Base-by-base conservation (phyloP, 345 rosid species). In the Rhodomyrtus tomentosa region DNA sequence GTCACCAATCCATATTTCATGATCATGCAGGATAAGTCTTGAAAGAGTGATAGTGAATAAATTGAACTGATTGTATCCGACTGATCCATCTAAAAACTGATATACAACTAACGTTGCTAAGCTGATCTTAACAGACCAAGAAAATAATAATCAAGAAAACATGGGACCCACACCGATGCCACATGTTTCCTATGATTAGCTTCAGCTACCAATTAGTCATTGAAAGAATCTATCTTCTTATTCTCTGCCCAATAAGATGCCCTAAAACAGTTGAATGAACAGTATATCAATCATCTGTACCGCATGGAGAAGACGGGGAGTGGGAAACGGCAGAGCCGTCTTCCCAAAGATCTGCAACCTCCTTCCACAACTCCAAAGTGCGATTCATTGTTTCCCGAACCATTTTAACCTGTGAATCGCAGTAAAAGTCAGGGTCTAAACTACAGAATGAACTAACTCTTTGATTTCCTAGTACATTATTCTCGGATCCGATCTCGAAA, bases 341-440 rank as follows among this genome's bases (percentile, higher is more conserved):
- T 50, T 91, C 92, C 9, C 87, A 86, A 89, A 87, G 88, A 72
- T 88, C 86, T 85, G 89, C 87, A 83, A 95, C 92, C 32, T 87
- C 93, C 91, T 93, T 95, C 99, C 99, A 96, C 82, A 92, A 76
- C 81, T 90, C 91, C 91, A 96, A 82, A 24, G 95, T 89, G 82
- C 89, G 92, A 88, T 92, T 95, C 98, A 96, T 95, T 1, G 95
- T 93, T 90, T 96, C 99, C 48, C 99, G 91, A 51, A 96, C 99
- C 84, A 92, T 87, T 86, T 95, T 96, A 25, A 96, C 93, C 99
- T 95, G 84, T 86, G 85, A 81, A 82, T 73, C 59, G 55, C 80
- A 74, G 85, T 48, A 50, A 68, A 68, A 68, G 76, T 68, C 42
- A 32, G 76, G 76, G 24, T 68, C 76, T 32, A 32, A 32, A 9